A percentile compares a stretch with the other conserved stretches of the same genome.
Evolutionary conservation across 106 monocot species (phyloP).

Genomic region (Iris macrosiphon): DNA sequence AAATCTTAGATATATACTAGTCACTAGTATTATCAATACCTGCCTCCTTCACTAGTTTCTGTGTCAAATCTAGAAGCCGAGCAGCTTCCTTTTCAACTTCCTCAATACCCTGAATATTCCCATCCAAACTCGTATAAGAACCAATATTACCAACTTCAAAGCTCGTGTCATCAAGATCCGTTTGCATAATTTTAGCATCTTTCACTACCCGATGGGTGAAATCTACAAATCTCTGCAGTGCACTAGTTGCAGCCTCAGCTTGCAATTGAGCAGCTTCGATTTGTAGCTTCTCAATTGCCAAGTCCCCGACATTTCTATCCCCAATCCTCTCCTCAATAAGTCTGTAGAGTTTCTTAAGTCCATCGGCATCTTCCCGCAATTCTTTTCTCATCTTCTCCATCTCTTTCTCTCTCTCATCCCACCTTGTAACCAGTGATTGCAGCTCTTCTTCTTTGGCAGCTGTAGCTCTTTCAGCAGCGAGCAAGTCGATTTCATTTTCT

Average conservation of each 20-base stretch:
- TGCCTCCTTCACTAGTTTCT: slow-evolving; percentile 18
- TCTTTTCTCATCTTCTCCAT: slow-evolving; percentile 15
- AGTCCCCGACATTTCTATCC: slow-evolving; percentile 6
- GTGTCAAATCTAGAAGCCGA: slow-evolving; percentile 23
- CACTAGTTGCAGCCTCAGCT: slow-evolving; percentile 32
- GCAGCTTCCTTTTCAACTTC: slow-evolving; percentile 24
- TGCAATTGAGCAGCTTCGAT: slow-evolving; percentile 20
- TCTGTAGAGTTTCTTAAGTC: slow-evolving; percentile 11
- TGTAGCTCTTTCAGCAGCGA: slow-evolving; percentile 18
- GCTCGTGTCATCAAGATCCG: not conserved
- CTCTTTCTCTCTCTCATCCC: slow-evolving; percentile 22
- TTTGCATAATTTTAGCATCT: not conserved
- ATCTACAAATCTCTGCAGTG: slow-evolving; percentile 20
- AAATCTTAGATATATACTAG: too few relatives aligned
- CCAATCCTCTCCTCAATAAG: slow-evolving; percentile 15
- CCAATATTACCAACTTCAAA: not conserved
- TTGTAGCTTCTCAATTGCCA: slow-evolving; percentile 22
- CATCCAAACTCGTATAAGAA: not conserved
- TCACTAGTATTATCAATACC: not conserved
- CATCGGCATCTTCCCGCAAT: slow-evolving; percentile 18
- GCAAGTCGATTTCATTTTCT: slow-evolving; percentile 26
- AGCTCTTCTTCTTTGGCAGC: slow-evolving; percentile 35
- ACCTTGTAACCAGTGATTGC: not conserved
- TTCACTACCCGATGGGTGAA: slow-evolving; percentile 20
- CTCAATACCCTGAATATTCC: slow-evolving; percentile 7